Conservation (phyloP, 106 monocot genomes). For the Hemerocallis citrina region DNA sequence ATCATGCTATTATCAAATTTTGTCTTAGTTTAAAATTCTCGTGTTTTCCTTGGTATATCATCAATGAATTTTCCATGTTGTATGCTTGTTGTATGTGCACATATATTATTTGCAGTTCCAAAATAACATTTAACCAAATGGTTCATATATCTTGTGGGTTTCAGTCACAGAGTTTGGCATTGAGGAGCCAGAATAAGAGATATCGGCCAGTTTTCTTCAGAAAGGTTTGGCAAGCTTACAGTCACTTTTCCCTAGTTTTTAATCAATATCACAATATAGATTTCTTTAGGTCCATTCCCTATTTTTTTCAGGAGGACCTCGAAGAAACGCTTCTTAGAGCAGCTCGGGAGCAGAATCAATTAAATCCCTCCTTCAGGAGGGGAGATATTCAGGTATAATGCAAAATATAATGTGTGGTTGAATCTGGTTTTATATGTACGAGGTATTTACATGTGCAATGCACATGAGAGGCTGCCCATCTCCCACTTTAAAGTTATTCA, state of each 20-base stretch:
- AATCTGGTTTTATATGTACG: background rate
- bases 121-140: background rate
- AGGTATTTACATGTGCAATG: no score
- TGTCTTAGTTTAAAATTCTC: background rate
- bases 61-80: background rate
- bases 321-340: slow-evolving; percentile 60
- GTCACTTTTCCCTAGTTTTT: background rate
- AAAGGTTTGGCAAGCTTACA: slow-evolving; percentile 48
- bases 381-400: slow-evolving; percentile 70
- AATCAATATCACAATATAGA: background rate
- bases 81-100: background rate
- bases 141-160: background rate
- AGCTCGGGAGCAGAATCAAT: slow-evolving; percentile 42
- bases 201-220: slow-evolving; percentile 90
- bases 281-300: background rate
- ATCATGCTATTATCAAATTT: background rate
- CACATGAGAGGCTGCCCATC: no score
- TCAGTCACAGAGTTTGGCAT: slow-evolving; percentile 77
- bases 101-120: background rate
- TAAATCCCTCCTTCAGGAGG: slow-evolving; percentile 54
- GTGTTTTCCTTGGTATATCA: background rate
- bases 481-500: background rate
- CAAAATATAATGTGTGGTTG: no score
- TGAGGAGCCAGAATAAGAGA: slow-evolving; percentile 68
- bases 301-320: slow-evolving; percentile 68